phyloP scores from a whole-genome alignment of 164 flowering plant species.

The Liriodendron chinense region DNA sequence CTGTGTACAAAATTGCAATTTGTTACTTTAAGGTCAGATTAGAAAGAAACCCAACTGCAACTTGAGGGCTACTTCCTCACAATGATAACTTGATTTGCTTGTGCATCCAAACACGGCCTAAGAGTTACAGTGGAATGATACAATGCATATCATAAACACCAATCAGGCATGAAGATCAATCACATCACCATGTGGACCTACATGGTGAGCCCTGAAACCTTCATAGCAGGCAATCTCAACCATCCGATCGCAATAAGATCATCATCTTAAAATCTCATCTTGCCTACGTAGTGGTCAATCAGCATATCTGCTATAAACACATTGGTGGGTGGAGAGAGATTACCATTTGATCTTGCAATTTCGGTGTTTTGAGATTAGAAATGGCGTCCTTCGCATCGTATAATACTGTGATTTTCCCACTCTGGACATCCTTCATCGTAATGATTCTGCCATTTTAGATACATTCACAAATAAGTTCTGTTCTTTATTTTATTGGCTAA shows the following conservation, averaged over 20 bases:
- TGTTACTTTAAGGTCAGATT: too few species aligned
- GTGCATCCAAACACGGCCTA: too few species aligned
- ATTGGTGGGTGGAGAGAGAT: neutral
- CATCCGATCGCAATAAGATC: neutral
- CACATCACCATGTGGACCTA: neutral
- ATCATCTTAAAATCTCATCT: too few species aligned
- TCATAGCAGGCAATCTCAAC: neutral
- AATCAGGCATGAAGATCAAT: too few species aligned
- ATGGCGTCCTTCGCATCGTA: conserved; percentile 62
- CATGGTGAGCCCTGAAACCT: neutral
- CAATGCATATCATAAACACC: too few species aligned
- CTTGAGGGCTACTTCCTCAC: too few species aligned
- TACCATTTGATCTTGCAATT: conserved; percentile 60
- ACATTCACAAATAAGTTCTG: neutral
- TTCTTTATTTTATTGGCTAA: neutral
- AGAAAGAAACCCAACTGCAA: too few species aligned
- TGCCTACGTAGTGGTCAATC: neutral
- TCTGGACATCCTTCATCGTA: conserved; percentile 36
- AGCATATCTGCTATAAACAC: neutral
- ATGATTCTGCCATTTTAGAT: conserved; percentile 44
- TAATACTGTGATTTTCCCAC: conserved; percentile 38
- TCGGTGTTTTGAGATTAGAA: conserved; percentile 52
- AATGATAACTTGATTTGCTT: too few species aligned
- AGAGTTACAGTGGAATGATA: too few species aligned
- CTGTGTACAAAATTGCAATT: too few species aligned